Evolutionary conservation across 2,329 filamentous ascomycete species (phyloP), one percentile per base, ranked within the genome.

Genomic region (Cordyceps fumosorosea): DNA sequence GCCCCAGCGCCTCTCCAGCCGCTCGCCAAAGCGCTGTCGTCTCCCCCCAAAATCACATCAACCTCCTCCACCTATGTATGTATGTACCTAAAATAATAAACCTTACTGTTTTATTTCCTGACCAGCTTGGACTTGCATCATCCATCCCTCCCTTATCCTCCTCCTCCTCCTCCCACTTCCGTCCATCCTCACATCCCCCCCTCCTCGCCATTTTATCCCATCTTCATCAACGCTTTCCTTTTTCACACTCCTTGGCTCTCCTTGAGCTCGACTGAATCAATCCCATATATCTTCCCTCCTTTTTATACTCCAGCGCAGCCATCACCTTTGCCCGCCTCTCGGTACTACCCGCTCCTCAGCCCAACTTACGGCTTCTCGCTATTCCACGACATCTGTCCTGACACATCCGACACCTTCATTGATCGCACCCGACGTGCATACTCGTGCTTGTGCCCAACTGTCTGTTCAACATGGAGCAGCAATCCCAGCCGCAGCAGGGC

Each of bases 391-490:
- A 62, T 56, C 53, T 45, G 54, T 53, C 59, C 57, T 62, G 64
- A 64, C 42, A 63, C 45, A 60, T 26, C 65, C 60, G 57, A 56
- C 54, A 62, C 63, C 65, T 63, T 62, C 63, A 64, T 65, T 66
- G 65, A 66, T 69, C 70, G 74, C 75, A 74, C 72, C 69, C 71
- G 74, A 75, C 76, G 75, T 81, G 79, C 80, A 80, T 76, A 56
- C 56, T 64, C 75, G 77, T 79, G 76, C 77, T 76, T 69, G 64
- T 67, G 63, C 64, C 66, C 66, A 58, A 61, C 71, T 74, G 65
- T 73, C 75, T 78, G 77, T 75, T 76, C 80, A 75, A 68, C 74
- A 90, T 90, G 87, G 87, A 78, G 71, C 74, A 77, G 67, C 70
- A 72, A 64, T 66, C 69, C 56, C 69, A 72, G 60, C 71, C 86